phyloP scores from a whole-genome alignment of 768 basidiomycete species.

The Lactifluus hygrophoroides region DNA sequence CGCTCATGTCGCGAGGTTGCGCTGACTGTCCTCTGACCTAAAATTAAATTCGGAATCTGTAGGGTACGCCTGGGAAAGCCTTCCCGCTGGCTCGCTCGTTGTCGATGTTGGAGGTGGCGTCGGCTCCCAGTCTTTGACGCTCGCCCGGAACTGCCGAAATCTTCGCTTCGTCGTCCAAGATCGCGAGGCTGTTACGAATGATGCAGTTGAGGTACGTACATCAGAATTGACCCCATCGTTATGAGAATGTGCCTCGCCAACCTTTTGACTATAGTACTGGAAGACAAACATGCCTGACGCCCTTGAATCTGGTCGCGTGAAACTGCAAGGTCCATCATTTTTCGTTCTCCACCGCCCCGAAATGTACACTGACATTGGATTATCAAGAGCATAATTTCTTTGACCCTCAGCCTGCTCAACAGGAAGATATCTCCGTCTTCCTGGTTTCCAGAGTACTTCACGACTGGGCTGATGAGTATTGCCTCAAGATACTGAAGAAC shows the following conservation, averaged over 20 bases:
- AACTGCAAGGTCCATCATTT: not conserved
- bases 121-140: conserved; percentile 1
- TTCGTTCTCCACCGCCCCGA: not conserved
- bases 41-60: not conserved
- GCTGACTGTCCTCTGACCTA: not conserved
- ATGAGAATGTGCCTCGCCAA: not conserved
- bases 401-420: not conserved
- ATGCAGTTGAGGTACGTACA: not conserved
- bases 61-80: conserved; percentile 3
- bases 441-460: not conserved
- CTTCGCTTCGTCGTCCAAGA: conserved; percentile 11
- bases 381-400: not conserved
- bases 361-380: not conserved
- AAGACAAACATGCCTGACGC: not conserved
- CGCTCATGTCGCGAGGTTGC: not conserved
- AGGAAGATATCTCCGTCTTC: conserved; percentile 1
- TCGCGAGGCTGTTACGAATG: not conserved
- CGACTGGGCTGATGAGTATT: conserved; percentile 28
- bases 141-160: not conserved
- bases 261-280: not conserved
- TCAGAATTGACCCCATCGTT: not conserved
- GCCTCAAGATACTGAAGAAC: not conserved
- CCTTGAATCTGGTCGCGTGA: not conserved
- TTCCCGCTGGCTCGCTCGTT: conserved; percentile 4
- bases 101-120: conserved; percentile 10